These are phyloP conservation scores for Cryoendolithus antarcticus DNA, from an alignment of 2,329 filamentous ascomycete species.

Conservation along the genomic window DNA sequence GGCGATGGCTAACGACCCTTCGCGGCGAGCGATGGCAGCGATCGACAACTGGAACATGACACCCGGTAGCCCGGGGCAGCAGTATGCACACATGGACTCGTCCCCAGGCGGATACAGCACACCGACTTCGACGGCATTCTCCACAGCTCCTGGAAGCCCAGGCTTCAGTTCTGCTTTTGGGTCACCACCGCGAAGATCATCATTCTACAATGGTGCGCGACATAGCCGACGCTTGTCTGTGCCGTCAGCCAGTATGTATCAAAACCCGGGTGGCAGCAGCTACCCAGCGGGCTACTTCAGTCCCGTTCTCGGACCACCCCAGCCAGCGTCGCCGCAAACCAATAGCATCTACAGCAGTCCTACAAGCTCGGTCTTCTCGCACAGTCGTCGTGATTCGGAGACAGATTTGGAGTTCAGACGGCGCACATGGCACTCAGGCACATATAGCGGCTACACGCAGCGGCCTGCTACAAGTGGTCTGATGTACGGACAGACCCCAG, in stretches of 20 bases:
- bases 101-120: conserved; percentile 69
- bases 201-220: conserved; percentile 60
- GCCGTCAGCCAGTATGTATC: conserved; percentile 65
- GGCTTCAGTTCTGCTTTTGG: conserved; percentile 62
- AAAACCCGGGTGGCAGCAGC: conserved; percentile 29
- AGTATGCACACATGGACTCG: conserved; percentile 52
- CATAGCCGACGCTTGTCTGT: conserved; percentile 70
- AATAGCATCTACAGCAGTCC: conserved; percentile 55
- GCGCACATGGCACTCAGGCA: conserved; percentile 83
- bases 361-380: conserved; percentile 49
- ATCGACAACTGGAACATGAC: conserved; percentile 45
- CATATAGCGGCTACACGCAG: conserved; percentile 45
- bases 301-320: conserved; percentile 38
- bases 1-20: conserved; percentile 63
- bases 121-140: conserved; percentile 72
- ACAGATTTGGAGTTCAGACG: conserved; percentile 68
- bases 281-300: conserved; percentile 45
- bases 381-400: conserved; percentile 54
- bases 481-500: conserved; percentile 61
- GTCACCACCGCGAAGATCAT: conserved; percentile 41
- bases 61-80: conserved; percentile 45
- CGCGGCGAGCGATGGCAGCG: conserved; percentile 48
- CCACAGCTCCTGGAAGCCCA: conserved; percentile 63
- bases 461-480: conserved; percentile 59
- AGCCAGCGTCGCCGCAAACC: conserved; percentile 43